Percentiles rank a stretch among this genome's conserved stretches.
Evolutionary conservation across 176 grass and related monocot genomes (phyloP).

Genomic region (Chloris gayana): DNA sequence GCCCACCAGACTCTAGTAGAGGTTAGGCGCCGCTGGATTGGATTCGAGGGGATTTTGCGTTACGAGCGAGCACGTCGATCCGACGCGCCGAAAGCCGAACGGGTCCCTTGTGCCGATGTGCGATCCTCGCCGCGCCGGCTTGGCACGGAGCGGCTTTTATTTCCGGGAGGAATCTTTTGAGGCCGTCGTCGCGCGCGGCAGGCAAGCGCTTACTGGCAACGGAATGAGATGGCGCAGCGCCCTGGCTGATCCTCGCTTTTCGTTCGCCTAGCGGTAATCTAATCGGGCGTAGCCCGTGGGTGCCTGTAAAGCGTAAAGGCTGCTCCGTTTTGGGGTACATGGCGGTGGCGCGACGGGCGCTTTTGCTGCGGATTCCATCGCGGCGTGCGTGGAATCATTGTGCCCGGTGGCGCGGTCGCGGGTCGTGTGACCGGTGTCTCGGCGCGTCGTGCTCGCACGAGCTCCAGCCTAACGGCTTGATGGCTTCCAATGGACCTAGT

Average conservation of each 20-base stretch:
- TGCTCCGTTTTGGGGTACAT: background rate
- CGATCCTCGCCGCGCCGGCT: background rate
- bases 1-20: no score
- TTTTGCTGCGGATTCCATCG: background rate
- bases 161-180: background rate
- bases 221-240: background rate
- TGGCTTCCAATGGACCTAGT: no score
- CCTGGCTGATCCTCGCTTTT: background rate
- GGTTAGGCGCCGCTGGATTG: background rate
- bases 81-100: background rate
- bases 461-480: background rate
- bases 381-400: conserved; percentile 2
- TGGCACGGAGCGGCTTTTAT: background rate
- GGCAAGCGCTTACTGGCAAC: no score
- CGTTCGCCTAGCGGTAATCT: background rate
- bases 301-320: conserved; percentile 10
- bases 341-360: background rate
- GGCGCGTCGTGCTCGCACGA: conserved; percentile 1
- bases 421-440: no score
- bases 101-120: background rate
- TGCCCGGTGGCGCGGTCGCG: background rate
- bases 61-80: background rate
- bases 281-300: background rate
- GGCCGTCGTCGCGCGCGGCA: background rate
- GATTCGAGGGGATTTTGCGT: background rate